Base-by-base conservation (phyloP, 2,329 filamentous ascomycete species). In the Capronia epimyces region DNA sequence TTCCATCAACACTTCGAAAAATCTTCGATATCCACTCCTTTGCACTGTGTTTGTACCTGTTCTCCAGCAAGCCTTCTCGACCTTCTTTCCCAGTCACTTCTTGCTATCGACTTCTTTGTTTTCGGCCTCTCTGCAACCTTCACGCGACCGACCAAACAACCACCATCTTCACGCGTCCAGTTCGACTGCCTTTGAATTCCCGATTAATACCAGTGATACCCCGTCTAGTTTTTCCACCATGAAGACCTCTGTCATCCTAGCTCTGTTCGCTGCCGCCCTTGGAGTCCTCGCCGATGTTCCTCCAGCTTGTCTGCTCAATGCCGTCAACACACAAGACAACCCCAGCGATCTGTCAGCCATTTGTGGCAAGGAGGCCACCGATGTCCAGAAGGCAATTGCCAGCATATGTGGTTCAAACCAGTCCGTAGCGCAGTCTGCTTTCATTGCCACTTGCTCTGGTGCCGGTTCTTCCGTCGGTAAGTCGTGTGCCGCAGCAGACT, bases 251-350 rank as follows among this genome's bases (percentile, higher is more conserved):
- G 21, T 60, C 64, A 66, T 56, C 46, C 76, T 78, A 72, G 64
- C 74, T 56, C 67, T 71, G 64, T 56, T 65, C 48, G 73, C 73
- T 63, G 67, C 69, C 32, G 63, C 46, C 21, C 36, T 46, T 50
- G 55, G 75, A 49, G 69, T 72, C 51, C 60, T 76, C 50, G 64
- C 76, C 60, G 70, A 42, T 51, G 67, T 67, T 45, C 71, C 75
- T 40, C 75, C 75, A 22, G 73, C 72, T 47, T 79, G 76, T 63
- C 66, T 79, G 40, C 66, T 79, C 39, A 67, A 66, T 36, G 75
- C 72, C 31, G 68, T 79, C 58, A 75, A 75, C 53, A 62, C 64
- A 39, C 61, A 69, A 46, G 27, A 61, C 44, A 60, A 68, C 50
- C 71, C 71, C 6, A 61, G 64, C 31, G 65, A 74, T 52, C 56